Evolutionary conservation across 306 rosid genomes (phyloP).

Genomic region (Trichosanthes cucumerina): DNA sequence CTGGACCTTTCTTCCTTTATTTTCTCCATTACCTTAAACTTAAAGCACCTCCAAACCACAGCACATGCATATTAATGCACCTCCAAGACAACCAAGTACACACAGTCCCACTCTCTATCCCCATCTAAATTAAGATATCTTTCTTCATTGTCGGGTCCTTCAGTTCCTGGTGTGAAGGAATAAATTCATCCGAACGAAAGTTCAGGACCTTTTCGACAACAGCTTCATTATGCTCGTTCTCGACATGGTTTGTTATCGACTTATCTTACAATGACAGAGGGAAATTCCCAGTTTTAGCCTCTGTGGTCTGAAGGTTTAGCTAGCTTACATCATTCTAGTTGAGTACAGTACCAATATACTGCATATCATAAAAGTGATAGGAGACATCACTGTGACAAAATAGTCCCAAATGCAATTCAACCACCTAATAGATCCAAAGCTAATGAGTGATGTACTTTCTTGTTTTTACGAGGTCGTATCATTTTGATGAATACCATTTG

Average conservation of each 20-base stretch:
- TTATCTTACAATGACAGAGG: neutral
- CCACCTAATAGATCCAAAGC: neutral
- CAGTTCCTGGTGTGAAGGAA: neutral
- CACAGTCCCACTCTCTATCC: conserved; percentile 5
- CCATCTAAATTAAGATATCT: conserved; percentile 1
- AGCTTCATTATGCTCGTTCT: neutral
- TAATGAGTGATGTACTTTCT: neutral
- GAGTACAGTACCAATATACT: neutral
- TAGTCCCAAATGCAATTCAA: neutral
- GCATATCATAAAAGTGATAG: neutral
- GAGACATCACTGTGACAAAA: conserved; percentile 1
- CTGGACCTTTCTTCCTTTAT: conserved; percentile 2
- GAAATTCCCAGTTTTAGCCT: neutral
- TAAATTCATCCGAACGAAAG: neutral
- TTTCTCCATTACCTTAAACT: neutral
- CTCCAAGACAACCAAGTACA: conserved; percentile 11
- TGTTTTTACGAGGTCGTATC: neutral
- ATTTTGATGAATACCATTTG: neutral
- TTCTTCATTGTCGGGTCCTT: neutral
- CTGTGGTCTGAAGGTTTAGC: neutral
- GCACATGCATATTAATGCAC: conserved; percentile 2
- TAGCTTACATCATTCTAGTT: neutral
- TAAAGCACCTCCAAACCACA: neutral
- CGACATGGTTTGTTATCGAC: neutral
- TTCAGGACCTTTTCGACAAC: neutral